Base-by-base conservation (phyloP, 441 rosid genomes). In the Croton setiger region DNA sequence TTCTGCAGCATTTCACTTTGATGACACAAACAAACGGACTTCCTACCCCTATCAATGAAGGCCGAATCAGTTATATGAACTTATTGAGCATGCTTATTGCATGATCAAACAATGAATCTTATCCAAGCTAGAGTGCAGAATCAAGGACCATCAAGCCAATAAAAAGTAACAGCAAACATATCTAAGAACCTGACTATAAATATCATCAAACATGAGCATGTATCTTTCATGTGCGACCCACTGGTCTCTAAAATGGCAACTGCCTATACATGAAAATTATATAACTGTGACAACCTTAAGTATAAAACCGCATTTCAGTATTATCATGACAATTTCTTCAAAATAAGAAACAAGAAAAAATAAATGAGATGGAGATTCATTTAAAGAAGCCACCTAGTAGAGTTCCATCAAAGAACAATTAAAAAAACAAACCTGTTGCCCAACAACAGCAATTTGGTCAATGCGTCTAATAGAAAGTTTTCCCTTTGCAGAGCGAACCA, bases 401-500 rank as follows among this genome's bases (percentile, higher is more conserved):
- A 33, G 89, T 89, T 83, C 74, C 72, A 60, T 57, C 31, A 27
- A 60, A 58, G 44, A 64, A 47, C 7, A 59, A 15, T 11, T 53
- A 49, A 52, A 41, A 59, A 61, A 71, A 74, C 90, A 81, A 71
- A 96, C 98, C 97, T 96, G 97, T 75, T 96, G 98, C 45, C 98
- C 98, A 12, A 93, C 97, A 74, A 83, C 94, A 78, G 85, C 87
- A 72, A 96, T 84, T 86, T 84, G 90, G 83, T 96, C 97, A 53
- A 96, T 91, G 71, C 99, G 97, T 77, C 99, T 84, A 59, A 93
- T 76, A 35, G 97, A 91, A 74, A 96, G 93, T 80, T 96, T 96
- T 77, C 99, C 99, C 67, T 96, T 96, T 18, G 98, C 85, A 54
- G 99, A 91, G 57, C 98, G 91, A 75, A 96, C 84, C 87, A 96